Evolutionary conservation across 1,139 yeast species (phyloP).

Genomic region (Geotrichum armillariae): DNA sequence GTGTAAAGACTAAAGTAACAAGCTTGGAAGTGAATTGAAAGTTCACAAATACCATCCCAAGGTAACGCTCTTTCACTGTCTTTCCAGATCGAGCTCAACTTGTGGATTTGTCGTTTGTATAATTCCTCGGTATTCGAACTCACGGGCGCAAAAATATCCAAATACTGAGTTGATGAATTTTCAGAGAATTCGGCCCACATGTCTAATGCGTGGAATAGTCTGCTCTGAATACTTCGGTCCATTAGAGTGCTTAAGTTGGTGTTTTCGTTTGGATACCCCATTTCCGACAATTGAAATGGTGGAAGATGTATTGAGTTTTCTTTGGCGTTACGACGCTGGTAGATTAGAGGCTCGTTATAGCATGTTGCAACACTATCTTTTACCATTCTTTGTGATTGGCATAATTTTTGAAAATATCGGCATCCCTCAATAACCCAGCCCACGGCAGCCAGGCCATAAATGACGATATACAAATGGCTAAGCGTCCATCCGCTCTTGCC

Average conservation of each 20-base stretch:
- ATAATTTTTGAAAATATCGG: constrained; percentile 4
- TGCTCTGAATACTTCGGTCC: constrained; percentile 32
- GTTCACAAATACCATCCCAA: constrained; percentile 17
- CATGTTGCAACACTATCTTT: constrained; percentile 7
- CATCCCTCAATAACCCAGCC: constrained; percentile 29
- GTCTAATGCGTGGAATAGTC: constrained; percentile 36
- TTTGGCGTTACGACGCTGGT: no score
- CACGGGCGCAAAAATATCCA: no score
- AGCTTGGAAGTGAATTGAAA: constrained; percentile 13
- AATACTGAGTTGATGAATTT: constrained; percentile 3
- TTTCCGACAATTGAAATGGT: no score
- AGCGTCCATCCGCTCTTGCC: constrained; percentile 30
- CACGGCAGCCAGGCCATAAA: constrained; percentile 35
- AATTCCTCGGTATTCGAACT: no score
- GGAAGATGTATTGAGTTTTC: no score
- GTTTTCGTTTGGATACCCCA: not conserved
- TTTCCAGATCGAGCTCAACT: constrained; percentile 6
- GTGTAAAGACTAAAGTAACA: constrained; percentile 16
- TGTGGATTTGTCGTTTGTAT: not conserved
- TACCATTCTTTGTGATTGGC: no score
- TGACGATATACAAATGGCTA: constrained; percentile 30
- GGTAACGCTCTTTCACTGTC: constrained; percentile 13
- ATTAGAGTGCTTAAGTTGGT: constrained; percentile 1
- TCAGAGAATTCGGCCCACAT: constrained; percentile 31
- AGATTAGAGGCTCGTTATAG: not conserved